Conservation (phyloP, 192 early-diverging fungal species). For the Coemansia sp. region DNA sequence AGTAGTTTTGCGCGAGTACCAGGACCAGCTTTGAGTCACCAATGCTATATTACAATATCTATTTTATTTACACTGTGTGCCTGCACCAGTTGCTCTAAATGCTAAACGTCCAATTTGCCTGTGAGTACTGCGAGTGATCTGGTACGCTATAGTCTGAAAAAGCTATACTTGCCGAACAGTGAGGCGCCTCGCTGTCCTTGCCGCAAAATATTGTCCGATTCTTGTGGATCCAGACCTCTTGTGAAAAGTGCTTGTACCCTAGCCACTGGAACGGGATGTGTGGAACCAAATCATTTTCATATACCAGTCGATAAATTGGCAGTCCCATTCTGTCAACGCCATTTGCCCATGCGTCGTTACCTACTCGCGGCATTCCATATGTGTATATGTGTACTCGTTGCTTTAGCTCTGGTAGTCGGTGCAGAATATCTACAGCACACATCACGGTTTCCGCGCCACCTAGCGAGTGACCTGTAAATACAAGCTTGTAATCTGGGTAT, state of each 20-base stretch:
- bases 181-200: slow-evolving; percentile 21
- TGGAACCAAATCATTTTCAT: slow-evolving; percentile 52
- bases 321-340: slow-evolving; percentile 27
- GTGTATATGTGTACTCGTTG: slow-evolving; percentile 48
- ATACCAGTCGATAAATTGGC: slow-evolving; percentile 40
- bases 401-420: slow-evolving; percentile 25
- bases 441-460: slow-evolving; percentile 53
- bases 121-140: slow-evolving; percentile 46
- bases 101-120: slow-evolving; percentile 32
- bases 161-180: slow-evolving; percentile 32
- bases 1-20: slow-evolving; percentile 66
- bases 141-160: slow-evolving; percentile 38
- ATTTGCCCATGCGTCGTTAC: slow-evolving; percentile 47
- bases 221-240: slow-evolving; percentile 54
- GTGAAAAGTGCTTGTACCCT: slow-evolving; percentile 46
- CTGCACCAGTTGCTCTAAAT: neutral
- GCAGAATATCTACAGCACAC: slow-evolving; percentile 40
- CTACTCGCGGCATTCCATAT: slow-evolving; percentile 53
- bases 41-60: neutral
- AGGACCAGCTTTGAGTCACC: slow-evolving; percentile 31
- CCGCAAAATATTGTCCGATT: slow-evolving; percentile 48
- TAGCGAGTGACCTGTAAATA: slow-evolving; percentile 58
- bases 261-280: slow-evolving; percentile 58
- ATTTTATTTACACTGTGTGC: neutral
- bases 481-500: slow-evolving; percentile 43